Base-by-base conservation (phyloP, 768 basidiomycete genomes). In the Tricholoma furcatifolium region DNA sequence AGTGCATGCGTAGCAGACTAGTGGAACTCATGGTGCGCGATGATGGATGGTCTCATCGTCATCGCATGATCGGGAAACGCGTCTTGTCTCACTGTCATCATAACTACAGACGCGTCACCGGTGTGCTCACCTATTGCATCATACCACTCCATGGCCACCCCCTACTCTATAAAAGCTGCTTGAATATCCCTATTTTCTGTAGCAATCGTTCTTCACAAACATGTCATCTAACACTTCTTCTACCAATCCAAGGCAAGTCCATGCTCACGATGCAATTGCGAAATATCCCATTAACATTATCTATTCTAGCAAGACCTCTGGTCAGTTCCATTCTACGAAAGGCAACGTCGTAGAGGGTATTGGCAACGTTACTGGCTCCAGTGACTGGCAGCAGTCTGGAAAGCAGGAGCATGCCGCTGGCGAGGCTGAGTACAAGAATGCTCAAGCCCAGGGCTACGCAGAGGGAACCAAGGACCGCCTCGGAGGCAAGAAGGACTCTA, bases 341-440 rank as follows among this genome's bases (percentile, higher is more conserved):
- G 76, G 76, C 35, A 72, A 54, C 31, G 53, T 68, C 40, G 71
- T 73, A 18, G 55, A 53, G 23, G 51, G 44, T 8, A 57, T 81
- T 57, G 81, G 80, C 18, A 77, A 78, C 55, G 6, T 70, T 6
- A 80, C 79, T 14, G 80, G 79, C 11, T 60, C 70, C 8, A 62
- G 59, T 2, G 64, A 74, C 3, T 79, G 75, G 79, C 65, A 71
- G 43, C 62, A 73, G 24, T 74, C 74, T 15, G 81, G 81, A 34
- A 71, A 76, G 62, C 59, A 79, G 51, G 79, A 82, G 61, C 81
- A 80, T 58, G 72, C 71, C 4, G 62, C 66, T 15, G 80, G 80
- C 43, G 78, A 81, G 63, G 68, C 70, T 15, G 77, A 79, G 61
- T 68, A 67, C 66, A 73, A 74, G 20, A 72, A 73, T 34, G 78